Evolutionary conservation across 2,329 filamentous ascomycete genomes (phyloP).

Genomic region (Colletotrichum acutatum): DNA sequence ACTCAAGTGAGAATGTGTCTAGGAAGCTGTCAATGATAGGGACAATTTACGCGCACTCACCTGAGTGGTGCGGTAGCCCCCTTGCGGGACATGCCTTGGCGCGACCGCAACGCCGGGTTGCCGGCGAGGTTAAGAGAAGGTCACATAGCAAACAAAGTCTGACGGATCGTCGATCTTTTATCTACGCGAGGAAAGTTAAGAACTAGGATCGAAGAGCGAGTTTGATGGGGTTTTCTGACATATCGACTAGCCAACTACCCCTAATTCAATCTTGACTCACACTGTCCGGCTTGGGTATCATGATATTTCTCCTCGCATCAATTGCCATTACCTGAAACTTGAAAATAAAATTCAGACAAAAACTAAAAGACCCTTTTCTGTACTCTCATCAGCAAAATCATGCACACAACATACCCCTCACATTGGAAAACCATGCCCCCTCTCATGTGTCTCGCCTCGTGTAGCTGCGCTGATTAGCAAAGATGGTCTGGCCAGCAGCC

Average conservation of each 20-base stretch:
- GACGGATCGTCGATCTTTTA: not conserved
- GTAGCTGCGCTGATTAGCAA: too few species aligned
- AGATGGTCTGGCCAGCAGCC: not conserved
- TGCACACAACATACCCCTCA: not conserved
- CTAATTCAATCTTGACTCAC: not conserved
- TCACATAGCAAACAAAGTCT: not conserved
- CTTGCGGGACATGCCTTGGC: not conserved
- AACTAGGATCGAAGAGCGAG: not conserved
- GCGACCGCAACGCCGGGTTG: not conserved
- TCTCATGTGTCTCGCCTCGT: too few species aligned
- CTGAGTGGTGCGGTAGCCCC: not conserved
- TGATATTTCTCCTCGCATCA: not conserved
- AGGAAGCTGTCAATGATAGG: not conserved
- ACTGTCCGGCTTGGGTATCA: too few species aligned
- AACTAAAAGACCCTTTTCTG: not conserved
- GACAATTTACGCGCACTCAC: not conserved
- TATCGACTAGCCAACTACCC: not conserved
- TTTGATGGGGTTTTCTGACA: not conserved
- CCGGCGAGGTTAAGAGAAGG: not conserved
- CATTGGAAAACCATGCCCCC: not conserved
- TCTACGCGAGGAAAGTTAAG: not conserved
- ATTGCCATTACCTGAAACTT: not conserved
- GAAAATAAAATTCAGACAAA: not conserved
- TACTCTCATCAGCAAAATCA: not conserved
- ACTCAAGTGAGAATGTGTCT: not conserved